Conservation (phyloP, 306 rosid species). For the Prunus campanulata region DNA sequence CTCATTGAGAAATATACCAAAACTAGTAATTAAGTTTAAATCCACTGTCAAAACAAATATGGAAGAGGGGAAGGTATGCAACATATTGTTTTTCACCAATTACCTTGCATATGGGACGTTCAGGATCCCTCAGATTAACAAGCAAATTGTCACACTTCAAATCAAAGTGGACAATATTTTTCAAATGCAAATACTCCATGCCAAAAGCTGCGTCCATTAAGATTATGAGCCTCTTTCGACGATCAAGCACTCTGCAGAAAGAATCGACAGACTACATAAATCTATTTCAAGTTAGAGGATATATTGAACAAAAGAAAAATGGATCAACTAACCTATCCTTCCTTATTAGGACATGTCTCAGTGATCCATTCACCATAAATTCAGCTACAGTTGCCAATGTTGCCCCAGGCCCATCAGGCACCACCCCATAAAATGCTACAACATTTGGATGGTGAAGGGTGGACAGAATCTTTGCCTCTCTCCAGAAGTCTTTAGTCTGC, state of each 20-base stretch:
- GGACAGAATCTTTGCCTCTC: constrained; percentile 90
- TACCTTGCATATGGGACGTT: constrained; percentile 96
- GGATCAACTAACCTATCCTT: constrained; percentile 59
- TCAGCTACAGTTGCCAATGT: constrained; percentile 89
- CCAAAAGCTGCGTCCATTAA: constrained; percentile 97
- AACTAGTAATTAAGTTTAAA: neutral
- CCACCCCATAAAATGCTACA: constrained; percentile 91
- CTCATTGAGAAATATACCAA: neutral
- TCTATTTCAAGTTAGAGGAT: constrained; percentile 7
- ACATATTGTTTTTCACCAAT: constrained; percentile 9
- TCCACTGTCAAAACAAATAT: neutral
- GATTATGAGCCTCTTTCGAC: constrained; percentile 73
- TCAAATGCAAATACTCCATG: constrained; percentile 96
- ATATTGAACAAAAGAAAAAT: constrained; percentile 3
- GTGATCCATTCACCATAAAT: constrained; percentile 91
- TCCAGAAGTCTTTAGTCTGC: constrained; percentile 90
- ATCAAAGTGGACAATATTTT: constrained; percentile 92
- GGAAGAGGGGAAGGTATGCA: neutral
- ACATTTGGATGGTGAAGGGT: constrained; percentile 98
- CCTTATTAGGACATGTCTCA: constrained; percentile 74
- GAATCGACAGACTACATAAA: constrained; percentile 22
- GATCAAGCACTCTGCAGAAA: constrained; percentile 76
- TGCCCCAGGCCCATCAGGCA: constrained; percentile 83
- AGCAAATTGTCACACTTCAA: constrained; percentile 93
- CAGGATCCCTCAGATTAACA: constrained; percentile 87